Conservation (phyloP, 257 asterid genomes). For the Solanum chaucha region DNA sequence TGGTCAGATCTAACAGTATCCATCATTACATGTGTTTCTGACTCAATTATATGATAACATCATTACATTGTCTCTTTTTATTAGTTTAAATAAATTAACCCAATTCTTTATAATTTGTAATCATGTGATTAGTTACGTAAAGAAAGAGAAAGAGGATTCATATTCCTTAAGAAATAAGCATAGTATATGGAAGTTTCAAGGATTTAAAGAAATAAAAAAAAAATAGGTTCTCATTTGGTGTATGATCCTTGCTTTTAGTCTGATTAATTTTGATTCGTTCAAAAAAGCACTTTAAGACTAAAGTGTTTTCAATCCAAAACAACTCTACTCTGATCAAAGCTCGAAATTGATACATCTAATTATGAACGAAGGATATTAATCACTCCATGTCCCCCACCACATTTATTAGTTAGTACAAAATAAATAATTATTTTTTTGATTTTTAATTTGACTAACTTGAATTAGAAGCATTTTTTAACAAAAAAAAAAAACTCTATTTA, state of each 20-base stretch:
- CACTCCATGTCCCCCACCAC: neutral
- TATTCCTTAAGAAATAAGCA: neutral
- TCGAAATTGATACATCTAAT: neutral
- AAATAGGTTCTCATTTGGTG: neutral
- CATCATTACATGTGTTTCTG: conserved; percentile 1
- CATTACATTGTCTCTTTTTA: neutral
- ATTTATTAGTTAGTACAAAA: neutral
- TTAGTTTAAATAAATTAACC: neutral
- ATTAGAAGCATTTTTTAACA: neutral
- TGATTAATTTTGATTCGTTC: rapidly evolving
- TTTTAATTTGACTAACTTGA: neutral
- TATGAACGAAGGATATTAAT: neutral
- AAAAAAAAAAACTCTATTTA: neutral
- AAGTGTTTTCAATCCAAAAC: neutral
- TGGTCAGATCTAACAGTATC: neutral
- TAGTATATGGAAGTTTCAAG: neutral
- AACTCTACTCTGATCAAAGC: rapidly evolving
- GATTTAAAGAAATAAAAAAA: neutral
- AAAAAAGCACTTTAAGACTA: neutral
- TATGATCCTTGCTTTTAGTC: rapidly evolving
- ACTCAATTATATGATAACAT: neutral
- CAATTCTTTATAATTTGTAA: neutral
- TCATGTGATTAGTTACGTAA: neutral
- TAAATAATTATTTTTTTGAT: neutral
- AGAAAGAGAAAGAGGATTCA: neutral